These are phyloP conservation scores for Ligustrum vulgare DNA, from an alignment of 257 asterid species.

Conservation along the genomic window DNA sequence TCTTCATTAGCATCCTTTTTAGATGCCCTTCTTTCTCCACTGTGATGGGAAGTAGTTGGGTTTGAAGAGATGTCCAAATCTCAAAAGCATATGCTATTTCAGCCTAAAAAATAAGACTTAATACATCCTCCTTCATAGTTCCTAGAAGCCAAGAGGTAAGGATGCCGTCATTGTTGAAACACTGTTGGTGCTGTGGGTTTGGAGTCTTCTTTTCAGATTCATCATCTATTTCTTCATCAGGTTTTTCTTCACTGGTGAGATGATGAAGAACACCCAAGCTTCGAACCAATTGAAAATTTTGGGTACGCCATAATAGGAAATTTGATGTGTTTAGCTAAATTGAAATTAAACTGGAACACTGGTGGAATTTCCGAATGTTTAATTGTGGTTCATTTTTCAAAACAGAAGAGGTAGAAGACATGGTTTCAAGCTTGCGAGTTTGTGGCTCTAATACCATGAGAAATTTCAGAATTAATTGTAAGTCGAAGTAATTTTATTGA, in stretches of 20 bases:
- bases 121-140: not conserved
- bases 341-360: not conserved
- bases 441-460: no score
- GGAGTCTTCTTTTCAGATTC: not conserved
- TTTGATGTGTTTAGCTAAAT: not conserved
- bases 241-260: not conserved
- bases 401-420: no score
- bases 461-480: no score
- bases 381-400: no score
- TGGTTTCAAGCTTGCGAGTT: no score
- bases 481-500: no score
- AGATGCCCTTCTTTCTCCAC: not conserved
- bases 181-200: not conserved
- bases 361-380: not conserved
- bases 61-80: not conserved
- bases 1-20: not conserved
- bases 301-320: not conserved
- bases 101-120: not conserved
- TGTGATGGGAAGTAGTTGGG: not conserved
- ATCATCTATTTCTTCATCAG: not conserved
- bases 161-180: not conserved
- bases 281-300: not conserved
- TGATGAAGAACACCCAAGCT: not conserved
- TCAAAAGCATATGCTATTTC: not conserved
- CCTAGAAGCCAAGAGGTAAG: constrained; percentile 5